Base-by-base conservation (phyloP, 2,329 filamentous ascomycete genomes). In the Cercospora berteroae region DNA sequence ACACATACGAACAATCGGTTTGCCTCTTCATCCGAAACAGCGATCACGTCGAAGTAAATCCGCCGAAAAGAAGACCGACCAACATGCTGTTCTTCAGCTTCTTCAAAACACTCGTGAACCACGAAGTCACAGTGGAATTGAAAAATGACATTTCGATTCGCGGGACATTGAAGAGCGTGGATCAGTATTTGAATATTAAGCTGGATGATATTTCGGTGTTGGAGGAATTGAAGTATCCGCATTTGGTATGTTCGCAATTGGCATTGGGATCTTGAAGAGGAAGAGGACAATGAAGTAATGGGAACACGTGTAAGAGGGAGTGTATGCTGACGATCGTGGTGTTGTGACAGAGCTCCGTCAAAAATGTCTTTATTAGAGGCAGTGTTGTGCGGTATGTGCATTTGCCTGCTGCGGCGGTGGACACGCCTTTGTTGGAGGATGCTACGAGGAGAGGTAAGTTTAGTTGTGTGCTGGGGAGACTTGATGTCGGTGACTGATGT, bases 101-200 rank as follows among this genome's bases (percentile, higher is more conserved):
- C 64, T 72, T 72, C 69, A 72, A 72, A 65, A 72, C 70, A 10
- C 67, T 72, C 77, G 96, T 97, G 79, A 95, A 97, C 84, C 91
- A 95, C 74, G 90, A 96, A 84, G 94, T 99, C 77, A 98, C 94
- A 57, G 93, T 99, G 79, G 95, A 99, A 84, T 91, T 99, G 80
- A 99, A 99, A 83, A 99, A 99, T 81, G 95, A 99, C 82, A 96
- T 99, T 75, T 93, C 94, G 79, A 96, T 99, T 80, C 92, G 92
- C 75, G 95, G 95, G 73, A 96, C 90, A 39, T 86, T 99, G 73
- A 99, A 98, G 85, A 96, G 92, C 77, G 94, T 99, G 73, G 95
- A 99, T 80, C 95, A 98, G 83, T 99, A 96, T 82, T 88, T 99
- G 77, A 99, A 99, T 83, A 97, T 99, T 83, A 98, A 98, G 85